A percentile compares a stretch with the other conserved stretches of the same genome.
Conservation (phyloP, 2,329 filamentous ascomycete species). For the Nemania abortiva region DNA sequence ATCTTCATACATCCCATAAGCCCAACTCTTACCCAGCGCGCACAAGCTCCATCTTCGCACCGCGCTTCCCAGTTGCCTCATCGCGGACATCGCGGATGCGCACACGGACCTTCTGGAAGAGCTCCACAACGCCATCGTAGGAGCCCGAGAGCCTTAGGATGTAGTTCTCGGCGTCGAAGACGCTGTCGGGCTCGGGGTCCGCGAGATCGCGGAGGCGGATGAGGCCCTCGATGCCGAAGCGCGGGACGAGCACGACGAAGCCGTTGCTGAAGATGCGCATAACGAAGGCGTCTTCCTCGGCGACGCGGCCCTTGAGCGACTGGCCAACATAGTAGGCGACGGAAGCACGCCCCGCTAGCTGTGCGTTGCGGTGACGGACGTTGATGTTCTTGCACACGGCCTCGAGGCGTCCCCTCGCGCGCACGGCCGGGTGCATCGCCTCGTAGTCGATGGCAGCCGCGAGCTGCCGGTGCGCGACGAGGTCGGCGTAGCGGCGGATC, state of each 20-base stretch:
- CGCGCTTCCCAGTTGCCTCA: slow-evolving; percentile 94
- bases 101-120: slow-evolving; percentile 93
- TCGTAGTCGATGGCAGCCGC: slow-evolving; percentile 96
- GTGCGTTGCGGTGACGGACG: slow-evolving; percentile 94
- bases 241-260: slow-evolving; percentile 94
- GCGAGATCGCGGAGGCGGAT: slow-evolving; percentile 88
- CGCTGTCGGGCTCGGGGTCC: slow-evolving; percentile 80
- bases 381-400: slow-evolving; percentile 99
- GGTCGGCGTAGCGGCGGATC: slow-evolving; percentile 96
- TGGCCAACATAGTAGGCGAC: slow-evolving; percentile 99
- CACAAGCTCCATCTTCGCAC: slow-evolving; percentile 80
- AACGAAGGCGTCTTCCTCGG: slow-evolving; percentile 91
- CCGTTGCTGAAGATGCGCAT: slow-evolving; percentile 99
- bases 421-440: slow-evolving; percentile 81
- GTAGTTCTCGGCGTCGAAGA: slow-evolving; percentile 89
- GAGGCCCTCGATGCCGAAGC: slow-evolving; percentile 94
- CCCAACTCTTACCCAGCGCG: slow-evolving; percentile 18
- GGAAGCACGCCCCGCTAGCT: slow-evolving; percentile 91
- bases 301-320: slow-evolving; percentile 81
- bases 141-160: slow-evolving; percentile 72
- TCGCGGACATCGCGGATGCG: slow-evolving; percentile 93
- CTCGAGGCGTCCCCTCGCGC: slow-evolving; percentile 86
- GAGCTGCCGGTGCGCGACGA: slow-evolving; percentile 92
- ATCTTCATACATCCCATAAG: too few species aligned
- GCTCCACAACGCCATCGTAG: slow-evolving; percentile 72